Percentiles rank a stretch among this genome's conserved stretches.
phyloP scores from a whole-genome alignment of 2,329 filamentous ascomycete species.

The Colletotrichum sp. region DNA sequence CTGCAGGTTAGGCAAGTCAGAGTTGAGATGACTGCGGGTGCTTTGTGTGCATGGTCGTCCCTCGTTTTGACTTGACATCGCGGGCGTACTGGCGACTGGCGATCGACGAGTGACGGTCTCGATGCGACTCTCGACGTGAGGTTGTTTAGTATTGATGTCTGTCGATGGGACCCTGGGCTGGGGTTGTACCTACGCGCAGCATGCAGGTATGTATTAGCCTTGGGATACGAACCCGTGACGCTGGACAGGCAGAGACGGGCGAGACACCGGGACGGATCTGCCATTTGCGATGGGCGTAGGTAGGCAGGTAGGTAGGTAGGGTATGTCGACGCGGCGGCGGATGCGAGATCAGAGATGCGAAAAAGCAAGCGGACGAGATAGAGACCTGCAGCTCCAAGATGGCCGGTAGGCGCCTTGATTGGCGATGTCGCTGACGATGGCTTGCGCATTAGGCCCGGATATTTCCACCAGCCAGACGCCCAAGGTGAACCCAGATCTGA shows the following conservation, averaged over 20 bases:
- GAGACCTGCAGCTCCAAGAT: background rate
- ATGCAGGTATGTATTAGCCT: background rate
- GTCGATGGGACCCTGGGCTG: background rate
- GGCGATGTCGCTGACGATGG: background rate
- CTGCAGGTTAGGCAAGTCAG: background rate
- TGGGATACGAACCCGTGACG: constrained; percentile 2
- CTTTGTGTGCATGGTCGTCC: background rate
- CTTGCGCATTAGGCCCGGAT: background rate
- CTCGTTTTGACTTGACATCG: background rate
- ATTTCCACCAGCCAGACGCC: background rate
- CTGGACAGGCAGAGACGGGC: background rate
- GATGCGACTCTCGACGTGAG: background rate
- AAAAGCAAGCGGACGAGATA: background rate
- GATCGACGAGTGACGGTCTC: constrained; percentile 1
- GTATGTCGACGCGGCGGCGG: background rate
- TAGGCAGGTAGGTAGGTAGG: too few relatives aligned
- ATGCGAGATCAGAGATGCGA: background rate
- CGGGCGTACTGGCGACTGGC: background rate
- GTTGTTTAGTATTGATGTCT: background rate
- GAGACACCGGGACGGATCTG: background rate
- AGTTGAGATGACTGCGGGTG: background rate
- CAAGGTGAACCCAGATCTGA: background rate
- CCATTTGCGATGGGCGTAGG: background rate
- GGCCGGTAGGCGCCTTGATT: background rate
- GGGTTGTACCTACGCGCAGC: background rate